phyloP scores from a whole-genome alignment of 2,329 filamentous ascomycete species.

The Cladosporium oxysporum region DNA sequence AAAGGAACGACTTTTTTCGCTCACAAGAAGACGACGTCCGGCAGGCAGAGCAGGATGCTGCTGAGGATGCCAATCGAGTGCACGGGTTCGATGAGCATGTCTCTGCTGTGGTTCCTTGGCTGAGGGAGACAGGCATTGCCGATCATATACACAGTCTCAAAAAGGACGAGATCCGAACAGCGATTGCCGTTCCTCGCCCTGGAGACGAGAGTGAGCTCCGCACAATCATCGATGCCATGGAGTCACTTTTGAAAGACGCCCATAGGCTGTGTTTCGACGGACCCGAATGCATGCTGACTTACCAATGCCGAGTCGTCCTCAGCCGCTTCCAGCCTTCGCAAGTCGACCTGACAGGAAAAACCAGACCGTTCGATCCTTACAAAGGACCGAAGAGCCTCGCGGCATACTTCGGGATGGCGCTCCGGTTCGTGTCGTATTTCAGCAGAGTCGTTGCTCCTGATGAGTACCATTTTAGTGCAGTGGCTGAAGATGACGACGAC shows the following conservation, averaged over 20 bases:
- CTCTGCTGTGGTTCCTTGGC: slow-evolving; percentile 21
- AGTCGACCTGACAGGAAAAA: slow-evolving; percentile 19
- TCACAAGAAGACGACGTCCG: slow-evolving; percentile 2
- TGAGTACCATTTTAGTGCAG: slow-evolving; percentile 14
- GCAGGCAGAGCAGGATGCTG: slow-evolving; percentile 1
- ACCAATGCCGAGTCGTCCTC: not conserved
- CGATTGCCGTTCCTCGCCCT: slow-evolving; percentile 3
- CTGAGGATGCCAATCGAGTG: slow-evolving; percentile 14
- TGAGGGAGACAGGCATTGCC: slow-evolving; percentile 20
- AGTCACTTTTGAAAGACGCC: slow-evolving; percentile 15
- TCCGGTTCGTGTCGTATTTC: no score
- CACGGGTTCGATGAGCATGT: slow-evolving; percentile 18
- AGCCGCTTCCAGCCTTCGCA: slow-evolving; percentile 20
- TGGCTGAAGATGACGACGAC: not conserved
- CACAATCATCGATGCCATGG: slow-evolving; percentile 12
- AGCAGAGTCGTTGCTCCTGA: not conserved
- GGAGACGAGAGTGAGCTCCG: not conserved
- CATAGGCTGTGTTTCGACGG: slow-evolving; percentile 22
- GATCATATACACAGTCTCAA: slow-evolving; percentile 16
- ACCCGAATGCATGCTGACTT: slow-evolving; percentile 22
- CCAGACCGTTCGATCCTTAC: slow-evolving; percentile 17
- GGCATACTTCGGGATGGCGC: no score
- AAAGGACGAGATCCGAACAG: slow-evolving; percentile 21
- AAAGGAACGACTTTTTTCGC: slow-evolving; percentile 7
- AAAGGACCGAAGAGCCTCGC: slow-evolving; percentile 10